Evolutionary conservation across 805 yeast genomes (phyloP).

Genomic region (Kazachstania psychrophila): DNA sequence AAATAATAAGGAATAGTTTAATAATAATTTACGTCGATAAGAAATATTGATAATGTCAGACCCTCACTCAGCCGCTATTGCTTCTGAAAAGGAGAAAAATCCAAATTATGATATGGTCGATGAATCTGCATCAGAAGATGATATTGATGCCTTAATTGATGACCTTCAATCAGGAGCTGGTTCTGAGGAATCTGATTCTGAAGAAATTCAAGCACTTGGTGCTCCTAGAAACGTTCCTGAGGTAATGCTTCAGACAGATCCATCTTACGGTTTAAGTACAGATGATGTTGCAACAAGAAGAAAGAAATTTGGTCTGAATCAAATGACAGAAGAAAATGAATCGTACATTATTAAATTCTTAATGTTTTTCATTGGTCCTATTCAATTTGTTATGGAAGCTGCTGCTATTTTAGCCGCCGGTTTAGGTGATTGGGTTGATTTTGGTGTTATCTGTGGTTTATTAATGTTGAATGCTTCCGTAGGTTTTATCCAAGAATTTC

Average conservation of each 20-base stretch:
- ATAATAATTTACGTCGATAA: no score
- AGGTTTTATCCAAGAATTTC: conserved; percentile 95
- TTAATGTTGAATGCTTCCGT: conserved; percentile 80
- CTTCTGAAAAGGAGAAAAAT: no score
- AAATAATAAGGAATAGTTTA: no score
- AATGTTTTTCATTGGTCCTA: conserved; percentile 88
- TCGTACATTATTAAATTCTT: conserved; percentile 68
- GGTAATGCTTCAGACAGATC: conserved; percentile 74
- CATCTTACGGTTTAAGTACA: conserved; percentile 59
- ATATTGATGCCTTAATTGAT: conserved; percentile 60
- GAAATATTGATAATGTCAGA: no score
- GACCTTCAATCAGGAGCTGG: conserved; percentile 65
- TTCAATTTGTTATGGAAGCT: conserved; percentile 95
- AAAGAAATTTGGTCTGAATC: conserved; percentile 83
- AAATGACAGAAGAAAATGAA: conserved; percentile 85
- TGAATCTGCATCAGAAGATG: conserved; percentile 50
- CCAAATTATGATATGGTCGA: conserved; percentile 11
- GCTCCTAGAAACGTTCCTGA: conserved; percentile 76
- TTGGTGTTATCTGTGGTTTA: conserved; percentile 91
- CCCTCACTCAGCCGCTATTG: no score
- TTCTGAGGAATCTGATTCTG: conserved; percentile 41
- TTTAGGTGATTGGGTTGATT: conserved; percentile 96
- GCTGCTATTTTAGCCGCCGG: conserved; percentile 94
- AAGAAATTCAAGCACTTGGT: conserved; percentile 39
- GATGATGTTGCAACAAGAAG: conserved; percentile 77